Conservation (phyloP, 768 basidiomycete species). For the Mycena olivaceomarginata region DNA sequence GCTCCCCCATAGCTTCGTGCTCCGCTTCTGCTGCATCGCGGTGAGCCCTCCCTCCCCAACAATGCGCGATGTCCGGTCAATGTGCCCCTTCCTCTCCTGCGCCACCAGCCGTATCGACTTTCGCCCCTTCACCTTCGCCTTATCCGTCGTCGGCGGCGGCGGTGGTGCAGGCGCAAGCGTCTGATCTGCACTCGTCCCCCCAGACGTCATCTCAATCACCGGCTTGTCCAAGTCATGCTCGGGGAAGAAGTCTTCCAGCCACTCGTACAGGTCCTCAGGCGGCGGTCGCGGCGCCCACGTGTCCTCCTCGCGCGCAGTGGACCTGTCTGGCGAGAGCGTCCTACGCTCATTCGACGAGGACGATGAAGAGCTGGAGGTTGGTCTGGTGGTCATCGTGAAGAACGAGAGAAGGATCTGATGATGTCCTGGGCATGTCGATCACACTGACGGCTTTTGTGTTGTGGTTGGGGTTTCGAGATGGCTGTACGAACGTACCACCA, state of each 20-base stretch:
- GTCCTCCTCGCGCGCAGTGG: conserved; percentile 75
- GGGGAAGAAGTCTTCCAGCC: conserved; percentile 96
- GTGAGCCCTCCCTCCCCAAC: conserved; percentile 60
- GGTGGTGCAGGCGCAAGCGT: conserved; percentile 63
- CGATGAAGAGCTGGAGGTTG: too few relatives aligned
- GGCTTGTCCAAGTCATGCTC: conserved; percentile 97
- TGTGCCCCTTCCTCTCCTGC: conserved; percentile 87
- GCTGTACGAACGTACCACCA: too few relatives aligned
- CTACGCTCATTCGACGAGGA: too few relatives aligned
- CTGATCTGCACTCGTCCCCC: conserved; percentile 79
- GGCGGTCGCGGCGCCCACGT: conserved; percentile 95
- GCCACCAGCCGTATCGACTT: conserved; percentile 97
- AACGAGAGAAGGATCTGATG: too few relatives aligned
- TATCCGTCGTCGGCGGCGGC: conserved; percentile 54
- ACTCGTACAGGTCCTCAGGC: conserved; percentile 94
- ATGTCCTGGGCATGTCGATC: too few relatives aligned
- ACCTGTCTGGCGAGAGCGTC: too few relatives aligned
- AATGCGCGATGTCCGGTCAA: conserved; percentile 77
- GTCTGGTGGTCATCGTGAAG: too few relatives aligned
- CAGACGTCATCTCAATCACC: conserved; percentile 90
- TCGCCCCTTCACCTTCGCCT: conserved; percentile 75
- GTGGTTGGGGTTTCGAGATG: too few relatives aligned
- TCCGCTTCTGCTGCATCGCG: conserved; percentile 81
- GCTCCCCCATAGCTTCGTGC: conserved; percentile 97
- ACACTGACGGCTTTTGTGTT: too few relatives aligned